A percentile compares a stretch with the other conserved stretches of the same genome.
Evolutionary conservation across 352 stramenopile genomes (phyloP).

Genomic region (Achlya hypogyna): DNA sequence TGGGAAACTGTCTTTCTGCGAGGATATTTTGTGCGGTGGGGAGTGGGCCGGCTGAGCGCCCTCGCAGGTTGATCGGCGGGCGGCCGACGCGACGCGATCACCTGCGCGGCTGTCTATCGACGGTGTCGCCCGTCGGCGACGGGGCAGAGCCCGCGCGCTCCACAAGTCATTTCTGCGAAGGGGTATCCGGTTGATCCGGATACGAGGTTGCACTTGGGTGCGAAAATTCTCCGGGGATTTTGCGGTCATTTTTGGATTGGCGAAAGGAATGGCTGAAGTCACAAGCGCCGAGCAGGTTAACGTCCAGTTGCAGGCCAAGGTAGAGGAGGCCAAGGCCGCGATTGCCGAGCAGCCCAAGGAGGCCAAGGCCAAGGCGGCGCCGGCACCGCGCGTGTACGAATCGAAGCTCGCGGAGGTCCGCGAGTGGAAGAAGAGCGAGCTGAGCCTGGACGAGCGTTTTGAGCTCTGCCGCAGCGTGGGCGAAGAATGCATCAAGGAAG

Average conservation of each 20-base stretch:
- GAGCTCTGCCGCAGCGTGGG: slow-evolving; percentile 74
- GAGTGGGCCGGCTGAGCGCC: no score
- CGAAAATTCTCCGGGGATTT: not conserved
- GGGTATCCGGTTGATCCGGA: not conserved
- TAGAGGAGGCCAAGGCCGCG: slow-evolving; percentile 13
- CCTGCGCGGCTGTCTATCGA: no score
- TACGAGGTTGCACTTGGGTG: not conserved
- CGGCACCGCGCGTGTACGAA: slow-evolving; percentile 16
- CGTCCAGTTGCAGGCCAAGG: slow-evolving; percentile 8
- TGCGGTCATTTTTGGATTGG: slow-evolving; percentile 16
- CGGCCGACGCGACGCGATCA: no score
- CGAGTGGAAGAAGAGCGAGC: slow-evolving; percentile 62
- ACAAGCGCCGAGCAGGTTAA: slow-evolving; percentile 6
- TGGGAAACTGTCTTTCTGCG: no score
- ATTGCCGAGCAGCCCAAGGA: no score
- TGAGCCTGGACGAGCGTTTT: slow-evolving; percentile 77
- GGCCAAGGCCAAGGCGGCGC: slow-evolving; percentile 12
- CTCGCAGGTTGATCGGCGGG: no score
- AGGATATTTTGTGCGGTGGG: no score
- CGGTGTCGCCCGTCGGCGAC: not conserved
- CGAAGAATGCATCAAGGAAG: slow-evolving; percentile 91
- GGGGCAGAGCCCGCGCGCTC: not conserved
- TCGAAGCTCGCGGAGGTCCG: slow-evolving; percentile 21
- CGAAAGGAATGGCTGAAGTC: not conserved
- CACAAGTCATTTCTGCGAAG: slow-evolving; percentile 2